phyloP scores from a whole-genome alignment of 2,329 filamentous ascomycete species.

The Beauveria medogensis region DNA sequence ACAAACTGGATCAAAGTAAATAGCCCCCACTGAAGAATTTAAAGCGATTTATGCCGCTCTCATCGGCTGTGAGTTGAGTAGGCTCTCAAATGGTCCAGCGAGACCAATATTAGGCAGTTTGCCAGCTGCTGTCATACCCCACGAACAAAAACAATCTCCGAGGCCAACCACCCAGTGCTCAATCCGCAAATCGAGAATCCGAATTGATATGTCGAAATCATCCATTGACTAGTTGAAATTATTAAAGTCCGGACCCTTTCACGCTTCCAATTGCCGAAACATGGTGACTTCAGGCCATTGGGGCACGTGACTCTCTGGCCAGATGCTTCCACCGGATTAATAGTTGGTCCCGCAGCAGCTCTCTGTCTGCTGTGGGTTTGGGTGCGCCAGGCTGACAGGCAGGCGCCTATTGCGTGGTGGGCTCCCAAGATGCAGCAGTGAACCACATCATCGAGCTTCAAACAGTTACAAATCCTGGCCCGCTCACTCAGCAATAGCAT shows the following conservation, averaged over 20 bases:
- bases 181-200: too few relatives aligned
- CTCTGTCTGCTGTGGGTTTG: not conserved
- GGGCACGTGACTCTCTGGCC: not conserved
- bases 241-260: not conserved
- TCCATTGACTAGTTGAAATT: too few relatives aligned
- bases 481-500: not conserved
- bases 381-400: slow-evolving; percentile 5
- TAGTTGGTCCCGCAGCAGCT: slow-evolving; percentile 7
- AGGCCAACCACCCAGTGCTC: too few relatives aligned
- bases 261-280: not conserved
- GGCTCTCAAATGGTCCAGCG: not conserved
- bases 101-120: not conserved
- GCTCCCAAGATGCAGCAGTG: slow-evolving; percentile 1
- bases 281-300: not conserved
- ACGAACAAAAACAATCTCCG: too few relatives aligned
- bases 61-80: not conserved
- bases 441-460: slow-evolving; percentile 9
- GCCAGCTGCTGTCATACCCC: not conserved
- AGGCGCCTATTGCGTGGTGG: slow-evolving; percentile 10
- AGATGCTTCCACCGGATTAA: slow-evolving; percentile 8
- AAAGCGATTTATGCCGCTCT: not conserved
- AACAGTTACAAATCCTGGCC: not conserved
- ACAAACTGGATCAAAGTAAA: not conserved
- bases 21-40: not conserved
- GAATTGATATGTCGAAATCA: too few relatives aligned